Evolutionary conservation across 805 yeast genomes (phyloP), one percentile per base, ranked within the genome.

Genomic region (Cyberlindnera japonica): DNA sequence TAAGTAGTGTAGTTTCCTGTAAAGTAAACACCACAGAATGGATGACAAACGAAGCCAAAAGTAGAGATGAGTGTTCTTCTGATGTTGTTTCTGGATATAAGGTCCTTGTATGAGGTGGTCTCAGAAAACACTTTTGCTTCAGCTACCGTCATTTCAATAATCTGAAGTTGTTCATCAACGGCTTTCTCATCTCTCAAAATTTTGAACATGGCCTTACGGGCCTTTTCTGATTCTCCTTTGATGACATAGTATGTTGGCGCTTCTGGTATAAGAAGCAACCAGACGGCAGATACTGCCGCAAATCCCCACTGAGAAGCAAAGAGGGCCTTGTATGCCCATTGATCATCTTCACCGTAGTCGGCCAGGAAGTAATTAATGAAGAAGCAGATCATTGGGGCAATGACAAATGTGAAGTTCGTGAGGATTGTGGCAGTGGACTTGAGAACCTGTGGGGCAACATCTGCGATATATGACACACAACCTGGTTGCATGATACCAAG

Each of bases 11-110:
- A 73, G 35, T 68, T 68, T 58, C 64, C 61, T 15, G 51, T 46
- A 50, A 68, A 71, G 9, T 71, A 55, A 6, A 75, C 66, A 44
- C 77, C 78, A 32, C 70, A 65, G 51, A 67, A 55, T 22, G 69
- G 58, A 51, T 71, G 77, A 53, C 64, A 59, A 41, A 67, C 40
- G 64, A 68, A 68, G 15, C 41, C 32, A 11, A 64, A 63, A 27
- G 69, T 47, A 45, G 67, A 53, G 10, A 46, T 17, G 1, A 40
- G 25, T 2, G 79, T 72, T 61, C 79, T 65, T 49, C 68, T 63
- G 16, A 67, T 48, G 51, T 74, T 67, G 13, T 56, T 48, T 5
- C 64, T 66, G 45, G 57, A 62, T 62, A 73, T 70, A 41, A 74
- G 69, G 43, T 72, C 74, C 15, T 59, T 16, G 47, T 54, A 69